Evolutionary conservation across 1,284 basidiomycete genomes (phyloP).

Genomic region (Papiliotrema terrestris): DNA sequence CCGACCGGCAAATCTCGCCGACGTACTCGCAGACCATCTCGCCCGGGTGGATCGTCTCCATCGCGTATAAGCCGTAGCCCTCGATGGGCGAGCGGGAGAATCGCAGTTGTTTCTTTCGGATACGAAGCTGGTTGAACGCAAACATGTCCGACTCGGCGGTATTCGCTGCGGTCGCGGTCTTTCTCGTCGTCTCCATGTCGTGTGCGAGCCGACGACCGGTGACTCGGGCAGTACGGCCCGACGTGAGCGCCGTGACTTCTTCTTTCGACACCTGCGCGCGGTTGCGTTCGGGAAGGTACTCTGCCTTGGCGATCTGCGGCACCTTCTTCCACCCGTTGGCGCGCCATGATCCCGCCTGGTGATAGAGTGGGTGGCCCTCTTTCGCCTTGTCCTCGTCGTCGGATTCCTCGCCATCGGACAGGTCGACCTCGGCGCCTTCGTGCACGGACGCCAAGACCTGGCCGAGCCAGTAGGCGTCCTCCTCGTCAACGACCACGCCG

Average conservation of each 20-base stretch:
- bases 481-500: slow-evolving; percentile 75
- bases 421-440: slow-evolving; percentile 23
- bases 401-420: slow-evolving; percentile 9
- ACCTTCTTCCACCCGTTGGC: slow-evolving; percentile 96
- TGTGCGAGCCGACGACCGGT: slow-evolving; percentile 88
- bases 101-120: slow-evolving; percentile 94
- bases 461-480: slow-evolving; percentile 82
- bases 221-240: slow-evolving; percentile 86
- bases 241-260: slow-evolving; percentile 55
- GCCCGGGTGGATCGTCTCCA: slow-evolving; percentile 86
- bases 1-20: slow-evolving; percentile 90
- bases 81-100: slow-evolving; percentile 96
- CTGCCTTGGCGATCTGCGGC: slow-evolving; percentile 83
- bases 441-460: slow-evolving; percentile 55
- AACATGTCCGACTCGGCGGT: slow-evolving; percentile 57
- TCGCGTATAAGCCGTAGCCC: slow-evolving; percentile 94
- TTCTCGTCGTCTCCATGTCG: slow-evolving; percentile 92
- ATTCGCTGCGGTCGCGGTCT: slow-evolving; percentile 52
- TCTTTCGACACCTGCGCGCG: slow-evolving; percentile 48
- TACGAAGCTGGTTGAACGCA: slow-evolving; percentile 98
- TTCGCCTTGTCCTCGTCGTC: slow-evolving; percentile 26
- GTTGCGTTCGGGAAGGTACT: slow-evolving; percentile 66
- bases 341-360: slow-evolving; percentile 50
- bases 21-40: slow-evolving; percentile 99
- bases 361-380: slow-evolving; percentile 35